Base-by-base conservation (phyloP, 345 rosid genomes). In the Populus pruinosa region DNA sequence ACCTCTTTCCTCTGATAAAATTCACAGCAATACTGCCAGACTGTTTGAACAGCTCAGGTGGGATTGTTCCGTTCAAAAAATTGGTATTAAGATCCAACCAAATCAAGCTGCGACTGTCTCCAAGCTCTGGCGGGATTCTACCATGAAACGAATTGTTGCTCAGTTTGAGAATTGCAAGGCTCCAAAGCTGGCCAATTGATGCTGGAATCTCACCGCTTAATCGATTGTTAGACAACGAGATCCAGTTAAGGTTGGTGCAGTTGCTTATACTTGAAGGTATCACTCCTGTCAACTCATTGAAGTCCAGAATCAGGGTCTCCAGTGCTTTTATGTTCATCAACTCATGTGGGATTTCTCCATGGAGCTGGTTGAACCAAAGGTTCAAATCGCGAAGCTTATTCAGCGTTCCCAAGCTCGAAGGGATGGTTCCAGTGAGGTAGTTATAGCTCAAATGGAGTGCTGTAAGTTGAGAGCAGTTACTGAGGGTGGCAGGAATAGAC, bases 1-100 rank as follows among this genome's bases (percentile, higher is more conserved):
- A 96, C 82, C 87, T 88, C 89, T 92, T 96, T 10, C 98, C 99
- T 1, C 90, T 82, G 29, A 93, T 86, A 75, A 90, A 87, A 86
- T 93, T 91, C 5, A 85, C 98, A 0, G 90, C 92, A 31, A 96
- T 89, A 64, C 86, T 90, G 50, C 98, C 99, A 2, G 99, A 96
- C 43, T 92, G 97, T 76, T 88, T 90, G 83, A 94, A 96, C 87
- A 96, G 80, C 65, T 83, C 91, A 0, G 90, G 84, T 4, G 99
- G 99, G 79, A 96, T 94, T 5, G 89, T 81, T 10, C 97, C 98
- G 72, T 69, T 87, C 78, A 96, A 86, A 21, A 0, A 20, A 83
- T 96, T 96, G 73, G 93, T 87, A 73, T 96, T 96, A 62, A 96
- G 91, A 86, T 94, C 99, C 74, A 96, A 77, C 99, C 99, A 96